A percentile compares a stretch with the other conserved stretches of the same genome.
These are phyloP conservation scores for Bonia amplexicaulis DNA, from an alignment of 176 grass and related monocot genomes.

Conservation along the genomic window DNA sequence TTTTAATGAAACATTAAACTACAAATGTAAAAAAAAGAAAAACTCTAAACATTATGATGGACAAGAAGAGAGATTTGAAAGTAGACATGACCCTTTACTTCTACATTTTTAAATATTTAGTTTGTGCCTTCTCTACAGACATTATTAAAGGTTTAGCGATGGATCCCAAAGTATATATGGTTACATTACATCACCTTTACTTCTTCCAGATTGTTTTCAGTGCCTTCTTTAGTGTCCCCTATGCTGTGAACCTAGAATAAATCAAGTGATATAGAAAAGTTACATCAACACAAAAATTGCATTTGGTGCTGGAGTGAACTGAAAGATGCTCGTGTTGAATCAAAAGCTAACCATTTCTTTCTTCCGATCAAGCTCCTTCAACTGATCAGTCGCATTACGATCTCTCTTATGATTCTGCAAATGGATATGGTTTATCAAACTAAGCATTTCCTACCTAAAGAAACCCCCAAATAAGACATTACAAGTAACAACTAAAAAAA, in stretches of 20 bases:
- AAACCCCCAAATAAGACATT: not conserved
- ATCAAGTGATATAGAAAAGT: not conserved
- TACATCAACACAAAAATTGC: not conserved
- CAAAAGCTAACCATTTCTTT: slow-evolving; percentile 9
- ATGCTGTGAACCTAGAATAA: slow-evolving; percentile 16
- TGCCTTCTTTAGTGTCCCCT: not conserved
- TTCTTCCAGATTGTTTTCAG: slow-evolving; percentile 15
- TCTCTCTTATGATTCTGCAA: slow-evolving; percentile 17
- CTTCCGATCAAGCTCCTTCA: not conserved
- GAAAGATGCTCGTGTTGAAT: not conserved
- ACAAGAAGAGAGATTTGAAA: not conserved
- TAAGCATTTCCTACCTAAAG: slow-evolving; percentile 5
- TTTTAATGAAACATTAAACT: not conserved
- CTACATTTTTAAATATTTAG: not conserved
- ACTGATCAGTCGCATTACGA: not conserved
- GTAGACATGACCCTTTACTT: not conserved
- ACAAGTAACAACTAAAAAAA: not conserved
- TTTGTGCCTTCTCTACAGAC: not conserved
- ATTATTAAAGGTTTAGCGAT: not conserved
- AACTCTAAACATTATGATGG: not conserved
- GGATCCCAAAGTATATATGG: not conserved
- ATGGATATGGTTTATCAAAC: not conserved
- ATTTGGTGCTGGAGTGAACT: not conserved
- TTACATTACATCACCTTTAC: slow-evolving; percentile 4
- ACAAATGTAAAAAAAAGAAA: not conserved